Percentiles rank a stretch among this genome's conserved stretches.
phyloP scores from a whole-genome alignment of 2,329 filamentous ascomycete species.

The Cytospora leucostoma region DNA sequence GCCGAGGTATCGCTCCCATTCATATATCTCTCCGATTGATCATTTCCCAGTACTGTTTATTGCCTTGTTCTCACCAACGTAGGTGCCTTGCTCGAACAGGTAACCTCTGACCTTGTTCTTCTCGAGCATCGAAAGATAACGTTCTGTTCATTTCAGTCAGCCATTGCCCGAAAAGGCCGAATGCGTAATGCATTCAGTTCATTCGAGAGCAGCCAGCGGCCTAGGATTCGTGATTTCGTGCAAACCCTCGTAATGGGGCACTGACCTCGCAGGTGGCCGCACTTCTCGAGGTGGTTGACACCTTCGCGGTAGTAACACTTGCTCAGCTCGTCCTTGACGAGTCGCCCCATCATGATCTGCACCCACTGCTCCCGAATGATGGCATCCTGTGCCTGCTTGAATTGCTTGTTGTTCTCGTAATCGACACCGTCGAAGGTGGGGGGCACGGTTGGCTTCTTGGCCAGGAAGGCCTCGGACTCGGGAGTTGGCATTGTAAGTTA shows the following conservation, averaged over 20 bases:
- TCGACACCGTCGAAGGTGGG: constrained; percentile 86
- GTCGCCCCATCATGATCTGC: constrained; percentile 81
- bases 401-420: constrained; percentile 77
- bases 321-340: constrained; percentile 79
- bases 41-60: neutral
- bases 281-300: constrained; percentile 88
- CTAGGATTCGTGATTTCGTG: neutral
- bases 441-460: constrained; percentile 79
- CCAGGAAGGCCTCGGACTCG: constrained; percentile 79
- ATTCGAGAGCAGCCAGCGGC: neutral
- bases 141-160: constrained; percentile 52
- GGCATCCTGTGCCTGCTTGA: constrained; percentile 82
- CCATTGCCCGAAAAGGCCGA: constrained; percentile 3
- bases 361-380: constrained; percentile 88
- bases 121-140: constrained; percentile 77
- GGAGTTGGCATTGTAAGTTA: constrained; percentile 70
- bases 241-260: constrained; percentile 28
- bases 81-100: constrained; percentile 79
- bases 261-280: constrained; percentile 78
- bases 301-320: constrained; percentile 86
- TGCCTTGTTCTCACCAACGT: constrained; percentile 52
- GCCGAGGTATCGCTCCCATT: constrained; percentile 1
- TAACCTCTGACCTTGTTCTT: constrained; percentile 77
- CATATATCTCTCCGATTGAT: neutral
- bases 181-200: neutral